phyloP scores from a whole-genome alignment of 257 asterid genomes.

The Penstemon eatonii region DNA sequence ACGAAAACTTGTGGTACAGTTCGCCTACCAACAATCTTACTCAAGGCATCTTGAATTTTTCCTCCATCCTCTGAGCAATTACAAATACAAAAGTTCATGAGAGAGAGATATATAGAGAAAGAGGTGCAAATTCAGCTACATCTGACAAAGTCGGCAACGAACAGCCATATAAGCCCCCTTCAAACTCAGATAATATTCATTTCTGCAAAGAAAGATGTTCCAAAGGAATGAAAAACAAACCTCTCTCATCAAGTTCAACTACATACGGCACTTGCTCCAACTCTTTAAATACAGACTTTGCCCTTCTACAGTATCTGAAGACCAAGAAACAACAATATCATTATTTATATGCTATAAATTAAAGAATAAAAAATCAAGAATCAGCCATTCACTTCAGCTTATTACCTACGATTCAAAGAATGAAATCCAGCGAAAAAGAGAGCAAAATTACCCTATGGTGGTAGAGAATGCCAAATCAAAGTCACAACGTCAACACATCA shows the following conservation, averaged over 20 bases:
- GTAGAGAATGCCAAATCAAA: not conserved
- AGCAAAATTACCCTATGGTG: not conserved
- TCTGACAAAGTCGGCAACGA: not conserved
- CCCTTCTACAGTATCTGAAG: slow-evolving; percentile 82
- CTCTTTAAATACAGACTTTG: slow-evolving; percentile 84
- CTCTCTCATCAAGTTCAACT: slow-evolving; percentile 73
- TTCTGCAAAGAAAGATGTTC: not conserved
- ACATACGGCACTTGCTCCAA: slow-evolving; percentile 57
- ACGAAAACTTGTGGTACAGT: slow-evolving; percentile 95
- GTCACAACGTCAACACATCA: not conserved
- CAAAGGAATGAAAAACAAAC: slow-evolving; percentile 34
- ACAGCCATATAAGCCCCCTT: not conserved
- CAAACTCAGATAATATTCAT: not conserved
- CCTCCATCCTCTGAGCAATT: slow-evolving; percentile 68
- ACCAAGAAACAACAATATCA: slow-evolving; percentile 25
- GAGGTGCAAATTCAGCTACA: not conserved
- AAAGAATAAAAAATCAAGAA: not conserved
- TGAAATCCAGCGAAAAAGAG: not conserved
- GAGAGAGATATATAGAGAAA: not conserved
- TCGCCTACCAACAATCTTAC: slow-evolving; percentile 44
- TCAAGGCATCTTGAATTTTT: slow-evolving; percentile 63
- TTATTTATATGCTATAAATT: not conserved
- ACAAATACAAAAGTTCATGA: not conserved
- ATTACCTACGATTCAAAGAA: not conserved
- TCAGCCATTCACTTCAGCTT: not conserved